Conservation (phyloP, 371 early-diverging fungal species). For the Funneliformis caledonium region DNA sequence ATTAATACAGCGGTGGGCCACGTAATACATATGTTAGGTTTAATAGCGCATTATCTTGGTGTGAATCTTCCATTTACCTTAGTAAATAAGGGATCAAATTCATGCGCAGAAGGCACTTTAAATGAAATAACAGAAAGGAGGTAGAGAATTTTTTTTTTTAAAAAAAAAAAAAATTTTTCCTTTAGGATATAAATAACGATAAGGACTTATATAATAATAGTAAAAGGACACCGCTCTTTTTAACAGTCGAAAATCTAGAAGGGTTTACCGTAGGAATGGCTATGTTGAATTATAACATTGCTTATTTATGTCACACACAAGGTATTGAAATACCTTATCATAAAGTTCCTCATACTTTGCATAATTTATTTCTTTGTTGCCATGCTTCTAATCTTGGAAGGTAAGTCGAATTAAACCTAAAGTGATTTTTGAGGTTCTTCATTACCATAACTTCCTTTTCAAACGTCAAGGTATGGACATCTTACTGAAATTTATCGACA, state of each 20-base stretch:
- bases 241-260: slow-evolving; percentile 59
- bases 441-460: not conserved
- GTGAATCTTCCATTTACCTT: slow-evolving; percentile 71
- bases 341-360: slow-evolving; percentile 65
- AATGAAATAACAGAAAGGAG: slow-evolving; percentile 6
- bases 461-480: slow-evolving; percentile 24
- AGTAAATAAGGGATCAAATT: slow-evolving; percentile 55
- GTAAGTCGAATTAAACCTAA: slow-evolving; percentile 43
- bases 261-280: slow-evolving; percentile 74
- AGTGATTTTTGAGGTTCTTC: not conserved
- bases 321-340: slow-evolving; percentile 71
- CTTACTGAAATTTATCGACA: slow-evolving; percentile 14
- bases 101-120: slow-evolving; percentile 51
- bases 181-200: slow-evolving; percentile 26
- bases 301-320: slow-evolving; percentile 83
- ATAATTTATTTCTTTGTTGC: slow-evolving; percentile 74
- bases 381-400: slow-evolving; percentile 65
- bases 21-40: slow-evolving; percentile 73
- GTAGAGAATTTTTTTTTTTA: slow-evolving; percentile 15
- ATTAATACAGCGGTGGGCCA: slow-evolving; percentile 85
- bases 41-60: slow-evolving; percentile 81
- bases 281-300: slow-evolving; percentile 86
- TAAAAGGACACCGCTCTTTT: slow-evolving; percentile 64
- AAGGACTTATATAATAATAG: slow-evolving; percentile 42
- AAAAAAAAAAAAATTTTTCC: slow-evolving; percentile 39